These are phyloP conservation scores for Alternaria angustiovoidea DNA, from an alignment of 2,329 filamentous ascomycete genomes.

Conservation along the genomic window DNA sequence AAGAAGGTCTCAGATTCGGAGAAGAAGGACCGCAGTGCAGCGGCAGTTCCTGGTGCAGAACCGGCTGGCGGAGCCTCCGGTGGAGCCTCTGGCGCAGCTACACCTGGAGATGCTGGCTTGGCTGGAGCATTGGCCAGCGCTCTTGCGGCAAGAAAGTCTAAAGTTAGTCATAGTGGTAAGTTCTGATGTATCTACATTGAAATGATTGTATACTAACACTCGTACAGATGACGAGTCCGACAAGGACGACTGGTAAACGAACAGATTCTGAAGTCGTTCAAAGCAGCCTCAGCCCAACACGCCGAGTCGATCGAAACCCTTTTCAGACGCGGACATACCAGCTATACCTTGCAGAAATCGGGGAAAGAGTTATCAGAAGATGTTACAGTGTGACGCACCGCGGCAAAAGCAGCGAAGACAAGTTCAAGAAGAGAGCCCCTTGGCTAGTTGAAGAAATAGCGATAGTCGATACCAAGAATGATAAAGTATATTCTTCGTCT, in stretches of 20 bases:
- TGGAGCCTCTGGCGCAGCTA: conserved; percentile 38
- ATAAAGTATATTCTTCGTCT: conserved; percentile 10
- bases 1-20: conserved; percentile 77
- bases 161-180: conserved; percentile 92
- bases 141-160: conserved; percentile 85
- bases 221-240: conserved; percentile 75
- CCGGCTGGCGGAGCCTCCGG: conserved; percentile 60
- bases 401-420: not conserved
- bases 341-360: not conserved
- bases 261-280: not conserved
- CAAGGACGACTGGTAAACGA: conserved; percentile 74
- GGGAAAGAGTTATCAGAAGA: not conserved
- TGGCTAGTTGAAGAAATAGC: not conserved
- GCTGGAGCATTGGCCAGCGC: conserved; percentile 75
- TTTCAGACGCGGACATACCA: not conserved
- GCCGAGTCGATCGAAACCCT: not conserved
- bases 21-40: conserved; percentile 75
- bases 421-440: not conserved
- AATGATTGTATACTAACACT: conserved; percentile 35
- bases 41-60: conserved; percentile 63
- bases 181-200: conserved; percentile 10
- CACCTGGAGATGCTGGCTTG: conserved; percentile 48
- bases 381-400: not conserved
- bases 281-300: conserved; percentile 1
- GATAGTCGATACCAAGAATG: conserved; percentile 17